Base-by-base conservation (phyloP, 2,329 filamentous ascomycete genomes). In the Trichoderma sp. region DNA sequence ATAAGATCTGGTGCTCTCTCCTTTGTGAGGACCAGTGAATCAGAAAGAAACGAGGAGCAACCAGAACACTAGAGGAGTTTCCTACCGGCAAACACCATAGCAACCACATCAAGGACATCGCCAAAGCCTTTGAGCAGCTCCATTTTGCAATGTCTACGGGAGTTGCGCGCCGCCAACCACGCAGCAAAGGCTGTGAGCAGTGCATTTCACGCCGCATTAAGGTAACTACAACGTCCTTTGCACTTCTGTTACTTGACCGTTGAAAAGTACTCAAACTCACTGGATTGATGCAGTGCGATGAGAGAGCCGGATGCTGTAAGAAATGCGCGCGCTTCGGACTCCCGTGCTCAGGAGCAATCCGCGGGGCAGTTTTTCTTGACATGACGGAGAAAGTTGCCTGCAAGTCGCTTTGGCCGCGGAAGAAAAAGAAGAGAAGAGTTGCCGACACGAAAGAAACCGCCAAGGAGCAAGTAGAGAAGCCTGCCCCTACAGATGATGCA, bases 181-280 rank as follows among this genome's bases (percentile, higher is more conserved):
- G 72, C 35, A 74, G 72, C 50, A 74, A 65, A 45, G 72, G 72
- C 33, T 74, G 72, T 29, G 31, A 74, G 16, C 72, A 74, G 11
- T 74, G 72, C 14, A 41, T 74, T 50, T 45, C 24, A 35, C 63
- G 72, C 18, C 72, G 64, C 64, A 35, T 74, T 33, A 74, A 74
- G 72, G 72, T 74, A n/a, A 45, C 2, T 41, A 62, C 16, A 24
- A 21, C 29, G 11, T 6, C 31, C 1, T 8, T 18, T 45, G 62
- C 16, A n/a, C 35, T 59, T 38, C 11, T 16, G 4, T 38, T 38
- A 59, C 5, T 8, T 31, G 11, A 7, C 9, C 6, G 4, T 50
- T 31, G 18, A 33, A 24, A 0, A 35, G 14, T 21, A 6, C 41
- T 18, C 8, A 9, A 60, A 35, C 33, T 68, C 27, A 74, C 18